These are phyloP conservation scores for Colletotrichum coccodes DNA, from an alignment of 2,329 filamentous ascomycete genomes.

Conservation along the genomic window DNA sequence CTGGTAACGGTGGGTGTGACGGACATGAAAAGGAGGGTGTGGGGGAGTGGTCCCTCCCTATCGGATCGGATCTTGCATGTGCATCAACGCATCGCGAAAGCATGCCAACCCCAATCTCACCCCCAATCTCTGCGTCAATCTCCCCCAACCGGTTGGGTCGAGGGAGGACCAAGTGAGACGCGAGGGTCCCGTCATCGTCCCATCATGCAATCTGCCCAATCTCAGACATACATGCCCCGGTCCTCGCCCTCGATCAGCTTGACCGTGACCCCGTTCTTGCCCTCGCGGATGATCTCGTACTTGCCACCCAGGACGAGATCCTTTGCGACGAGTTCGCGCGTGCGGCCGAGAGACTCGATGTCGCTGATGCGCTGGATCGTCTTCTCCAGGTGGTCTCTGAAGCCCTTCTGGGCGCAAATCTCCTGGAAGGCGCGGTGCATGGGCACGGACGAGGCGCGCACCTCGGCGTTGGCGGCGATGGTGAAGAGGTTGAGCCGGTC, in stretches of 20 bases:
- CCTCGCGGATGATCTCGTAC: constrained; percentile 70
- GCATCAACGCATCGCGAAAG: background rate
- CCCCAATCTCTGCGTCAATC: no score
- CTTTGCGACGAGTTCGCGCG: constrained; percentile 95
- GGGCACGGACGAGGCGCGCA: constrained; percentile 92
- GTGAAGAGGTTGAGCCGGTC: constrained; percentile 96
- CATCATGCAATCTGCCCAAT: background rate
- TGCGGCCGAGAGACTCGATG: constrained; percentile 92
- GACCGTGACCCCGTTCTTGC: constrained; percentile 51
- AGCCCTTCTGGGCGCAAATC: constrained; percentile 74
- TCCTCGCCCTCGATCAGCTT: constrained; percentile 55
- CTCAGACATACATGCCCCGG: constrained; percentile 13
- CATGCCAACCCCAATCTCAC: background rate
- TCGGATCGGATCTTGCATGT: constrained; percentile 4
- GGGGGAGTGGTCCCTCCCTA: background rate
- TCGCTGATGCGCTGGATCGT: constrained; percentile 79
- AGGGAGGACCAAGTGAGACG: background rate
- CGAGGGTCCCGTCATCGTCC: constrained; percentile 1
- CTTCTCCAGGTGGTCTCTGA: constrained; percentile 61
- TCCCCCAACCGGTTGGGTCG: background rate
- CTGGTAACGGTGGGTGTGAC: background rate
- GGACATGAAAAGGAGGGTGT: background rate
- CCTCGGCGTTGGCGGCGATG: constrained; percentile 87
- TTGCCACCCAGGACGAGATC: constrained; percentile 87
- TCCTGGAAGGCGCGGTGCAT: constrained; percentile 94